A percentile compares a stretch with the other conserved stretches of the same genome.
Evolutionary conservation across 2,329 filamentous ascomycete genomes (phyloP).

Genomic region (Scedosporium minutisporum): DNA sequence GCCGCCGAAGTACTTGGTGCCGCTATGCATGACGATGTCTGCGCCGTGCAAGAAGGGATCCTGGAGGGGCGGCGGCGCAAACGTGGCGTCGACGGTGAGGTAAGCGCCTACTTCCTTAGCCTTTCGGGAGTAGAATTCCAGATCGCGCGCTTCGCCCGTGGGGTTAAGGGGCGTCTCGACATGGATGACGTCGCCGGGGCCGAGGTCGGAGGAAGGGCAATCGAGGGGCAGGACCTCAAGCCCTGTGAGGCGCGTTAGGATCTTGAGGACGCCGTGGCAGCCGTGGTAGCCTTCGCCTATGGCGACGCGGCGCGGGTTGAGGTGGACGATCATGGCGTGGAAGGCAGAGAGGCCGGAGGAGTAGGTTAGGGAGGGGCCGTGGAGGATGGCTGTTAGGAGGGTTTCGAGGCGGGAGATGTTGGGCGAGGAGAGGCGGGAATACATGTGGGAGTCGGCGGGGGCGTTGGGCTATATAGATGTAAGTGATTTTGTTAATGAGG

Average conservation of each 20-base stretch:
- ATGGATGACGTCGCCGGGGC: conserved; percentile 74
- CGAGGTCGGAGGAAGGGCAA: conserved; percentile 55
- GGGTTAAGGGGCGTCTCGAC: conserved; percentile 94
- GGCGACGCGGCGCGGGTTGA: conserved; percentile 75
- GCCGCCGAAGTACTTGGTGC: conserved; percentile 93
- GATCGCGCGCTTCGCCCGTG: conserved; percentile 67
- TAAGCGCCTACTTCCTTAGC: conserved; percentile 65
- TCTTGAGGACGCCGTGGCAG: conserved; percentile 71
- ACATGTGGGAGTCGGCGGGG: conserved; percentile 59
- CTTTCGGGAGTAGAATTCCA: conserved; percentile 59
- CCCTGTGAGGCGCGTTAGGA: conserved; percentile 67
- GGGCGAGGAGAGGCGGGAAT: conserved; percentile 71
- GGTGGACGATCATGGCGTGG: conserved; percentile 73
- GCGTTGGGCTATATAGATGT: conserved; percentile 31
- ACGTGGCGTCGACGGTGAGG: conserved; percentile 81
- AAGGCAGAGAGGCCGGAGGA: conserved; percentile 78
- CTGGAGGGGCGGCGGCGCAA: conserved; percentile 80
- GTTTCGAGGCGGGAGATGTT: conserved; percentile 80
- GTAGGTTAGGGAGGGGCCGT: conserved; percentile 66
- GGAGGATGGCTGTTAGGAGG: conserved; percentile 64
- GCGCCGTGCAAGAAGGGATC: conserved; percentile 76
- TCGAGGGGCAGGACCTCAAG: conserved; percentile 64
- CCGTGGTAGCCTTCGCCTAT: conserved; percentile 87
- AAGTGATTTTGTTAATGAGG: not conserved
- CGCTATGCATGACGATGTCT: conserved; percentile 83